Percentiles rank a stretch among this genome's conserved stretches.
phyloP scores from a whole-genome alignment of 108 stramenopile genomes.

The Aurantiochytrium sp. region DNA sequence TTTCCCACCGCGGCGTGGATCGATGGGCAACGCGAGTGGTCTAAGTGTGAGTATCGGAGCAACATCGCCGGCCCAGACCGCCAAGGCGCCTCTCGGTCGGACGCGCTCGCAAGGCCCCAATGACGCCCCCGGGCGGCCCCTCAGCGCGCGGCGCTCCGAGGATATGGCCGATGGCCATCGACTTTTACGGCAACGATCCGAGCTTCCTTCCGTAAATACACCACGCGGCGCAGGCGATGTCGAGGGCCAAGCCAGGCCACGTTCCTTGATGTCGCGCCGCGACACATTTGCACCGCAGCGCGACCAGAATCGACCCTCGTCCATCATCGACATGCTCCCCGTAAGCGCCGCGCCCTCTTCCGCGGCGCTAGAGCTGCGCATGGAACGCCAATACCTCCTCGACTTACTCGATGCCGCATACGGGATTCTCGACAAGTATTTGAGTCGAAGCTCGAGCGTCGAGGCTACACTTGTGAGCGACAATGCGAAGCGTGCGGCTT shows the following conservation, averaged over 20 bases:
- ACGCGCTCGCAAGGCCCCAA: neutral
- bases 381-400: neutral
- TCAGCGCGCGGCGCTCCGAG: neutral
- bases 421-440: neutral
- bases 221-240: too few species aligned
- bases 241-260: too few species aligned
- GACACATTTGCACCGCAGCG: neutral
- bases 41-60: neutral
- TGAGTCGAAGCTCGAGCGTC: neutral
- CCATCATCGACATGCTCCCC: conserved; percentile 3
- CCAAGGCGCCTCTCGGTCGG: neutral
- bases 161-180: neutral
- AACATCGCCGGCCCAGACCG: neutral
- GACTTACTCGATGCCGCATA: neutral
- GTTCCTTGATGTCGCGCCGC: too few species aligned
- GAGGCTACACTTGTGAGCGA: neutral
- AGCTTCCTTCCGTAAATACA: neutral
- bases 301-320: neutral
- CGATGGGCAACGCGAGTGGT: neutral
- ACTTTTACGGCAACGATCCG: neutral
- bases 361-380: neutral
- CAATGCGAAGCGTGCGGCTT: neutral
- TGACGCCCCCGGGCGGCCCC: neutral
- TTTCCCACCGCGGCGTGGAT: neutral
- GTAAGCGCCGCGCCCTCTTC: conserved; percentile 1